Percentiles rank a stretch among this genome's conserved stretches.
Conservation (phyloP, 2,329 filamentous ascomycete genomes). For the Elsinoe arachidis region DNA sequence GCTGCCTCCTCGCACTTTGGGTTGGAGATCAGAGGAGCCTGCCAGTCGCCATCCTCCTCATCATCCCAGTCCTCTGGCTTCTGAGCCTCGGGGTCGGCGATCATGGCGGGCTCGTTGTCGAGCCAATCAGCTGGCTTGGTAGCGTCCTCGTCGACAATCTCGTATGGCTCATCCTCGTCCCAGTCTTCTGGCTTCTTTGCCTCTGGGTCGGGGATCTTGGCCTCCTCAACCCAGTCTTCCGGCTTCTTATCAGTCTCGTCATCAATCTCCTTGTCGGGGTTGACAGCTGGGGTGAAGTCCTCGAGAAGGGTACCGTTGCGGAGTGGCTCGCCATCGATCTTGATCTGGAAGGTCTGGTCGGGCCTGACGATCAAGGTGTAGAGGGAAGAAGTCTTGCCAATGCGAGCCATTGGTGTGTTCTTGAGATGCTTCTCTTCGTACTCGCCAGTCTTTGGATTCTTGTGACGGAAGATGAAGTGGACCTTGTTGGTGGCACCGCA, state of each 20-base stretch:
- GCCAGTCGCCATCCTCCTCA: slow-evolving; percentile 98
- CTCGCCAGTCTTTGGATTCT: slow-evolving; percentile 99
- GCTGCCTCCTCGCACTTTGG: slow-evolving; percentile 89
- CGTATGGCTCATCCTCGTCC: slow-evolving; percentile 96
- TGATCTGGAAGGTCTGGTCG: slow-evolving; percentile 89
- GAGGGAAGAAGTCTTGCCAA: slow-evolving; percentile 84
- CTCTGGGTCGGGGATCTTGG: slow-evolving; percentile 82
- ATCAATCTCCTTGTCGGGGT: slow-evolving; percentile 89
- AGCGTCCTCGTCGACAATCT: slow-evolving; percentile 90
- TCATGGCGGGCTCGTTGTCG: slow-evolving; percentile 70
- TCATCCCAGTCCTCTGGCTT: slow-evolving; percentile 99
- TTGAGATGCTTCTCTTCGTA: slow-evolving; percentile 99
- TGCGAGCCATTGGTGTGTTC: slow-evolving; percentile 73
- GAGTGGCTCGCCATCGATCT: slow-evolving; percentile 79
- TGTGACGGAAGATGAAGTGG: slow-evolving; percentile 98
- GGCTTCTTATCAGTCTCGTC: slow-evolving; percentile 92
- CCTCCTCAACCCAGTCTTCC: slow-evolving; percentile 88
- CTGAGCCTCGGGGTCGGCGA: slow-evolving; percentile 86
- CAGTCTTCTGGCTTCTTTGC: slow-evolving; percentile 96
- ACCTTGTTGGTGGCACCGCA: slow-evolving; percentile 98
- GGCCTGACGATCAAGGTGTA: slow-evolving; percentile 96
- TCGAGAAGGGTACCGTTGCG: slow-evolving; percentile 88
- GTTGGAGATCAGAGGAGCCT: slow-evolving; percentile 83
- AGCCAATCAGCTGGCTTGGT: slow-evolving; percentile 93
- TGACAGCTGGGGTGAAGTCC: slow-evolving; percentile 88